phyloP scores from a whole-genome alignment of 306 rosid genomes.

The Hippophae tibetana region DNA sequence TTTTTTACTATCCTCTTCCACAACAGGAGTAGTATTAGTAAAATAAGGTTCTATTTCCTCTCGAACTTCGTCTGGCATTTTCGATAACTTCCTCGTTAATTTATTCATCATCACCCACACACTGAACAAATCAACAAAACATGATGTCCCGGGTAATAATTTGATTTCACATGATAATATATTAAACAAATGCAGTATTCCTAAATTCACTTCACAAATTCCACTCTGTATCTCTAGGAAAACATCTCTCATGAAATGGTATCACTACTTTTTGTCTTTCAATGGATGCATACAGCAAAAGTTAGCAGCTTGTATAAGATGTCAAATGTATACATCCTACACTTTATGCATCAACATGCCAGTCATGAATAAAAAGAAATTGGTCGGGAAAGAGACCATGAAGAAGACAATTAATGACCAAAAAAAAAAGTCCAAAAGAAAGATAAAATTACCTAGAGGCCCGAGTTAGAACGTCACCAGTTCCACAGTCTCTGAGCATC shows the following conservation, averaged over 20 bases:
- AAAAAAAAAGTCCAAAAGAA: background rate
- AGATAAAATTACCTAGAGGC: conserved; percentile 40
- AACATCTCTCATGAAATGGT: no score
- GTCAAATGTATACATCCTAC: no score
- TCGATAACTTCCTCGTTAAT: conserved; percentile 19
- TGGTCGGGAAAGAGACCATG: no score
- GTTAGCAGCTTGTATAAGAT: no score
- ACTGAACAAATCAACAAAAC: background rate
- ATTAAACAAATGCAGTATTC: no score
- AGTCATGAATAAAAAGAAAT: no score
- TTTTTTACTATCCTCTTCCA: background rate
- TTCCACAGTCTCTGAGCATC: conserved; percentile 50
- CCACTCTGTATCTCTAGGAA: no score
- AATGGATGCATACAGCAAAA: background rate
- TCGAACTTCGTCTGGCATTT: conserved; percentile 10
- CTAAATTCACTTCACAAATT: no score
- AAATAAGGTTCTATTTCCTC: conserved; percentile 6
- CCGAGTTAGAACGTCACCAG: conserved; percentile 55
- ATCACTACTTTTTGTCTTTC: no score
- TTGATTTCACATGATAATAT: no score
- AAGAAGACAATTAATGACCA: background rate
- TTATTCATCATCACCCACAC: conserved; percentile 17
- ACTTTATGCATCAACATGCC: no score
- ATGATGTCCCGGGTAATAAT: background rate
- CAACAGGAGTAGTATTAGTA: background rate